phyloP scores from a whole-genome alignment of 2,329 filamentous ascomycete genomes.

The Metarhizium guizhouense region DNA sequence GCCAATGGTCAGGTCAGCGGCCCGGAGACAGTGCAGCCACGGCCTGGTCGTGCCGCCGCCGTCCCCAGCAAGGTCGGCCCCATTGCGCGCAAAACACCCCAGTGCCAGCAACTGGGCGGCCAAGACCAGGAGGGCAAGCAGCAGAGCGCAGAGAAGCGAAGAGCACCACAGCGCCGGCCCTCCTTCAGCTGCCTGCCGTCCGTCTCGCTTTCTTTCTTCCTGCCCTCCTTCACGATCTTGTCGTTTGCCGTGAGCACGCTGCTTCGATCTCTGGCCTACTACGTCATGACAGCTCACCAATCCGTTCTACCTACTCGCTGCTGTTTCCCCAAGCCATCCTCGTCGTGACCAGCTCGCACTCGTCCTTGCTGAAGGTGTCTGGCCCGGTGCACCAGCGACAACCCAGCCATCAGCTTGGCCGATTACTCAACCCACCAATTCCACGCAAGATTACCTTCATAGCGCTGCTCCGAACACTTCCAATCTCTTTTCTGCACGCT shows the following conservation, averaged over 20 bases:
- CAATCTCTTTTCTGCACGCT: background rate
- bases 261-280: constrained; percentile 3
- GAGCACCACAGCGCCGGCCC: background rate
- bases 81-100: background rate
- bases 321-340: constrained; percentile 5
- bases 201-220: constrained; percentile 1
- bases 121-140: too few species aligned
- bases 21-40: background rate
- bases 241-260: constrained; percentile 7
- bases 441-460: background rate
- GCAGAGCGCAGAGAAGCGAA: background rate
- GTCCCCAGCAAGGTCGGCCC: background rate
- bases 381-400: constrained; percentile 6
- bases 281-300: constrained; percentile 11
- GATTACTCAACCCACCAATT: constrained; percentile 6
- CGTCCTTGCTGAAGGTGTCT: background rate
- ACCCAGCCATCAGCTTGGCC: constrained; percentile 13
- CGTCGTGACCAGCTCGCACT: constrained; percentile 10
- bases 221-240: constrained; percentile 1
- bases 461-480: background rate
- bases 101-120: too few species aligned
- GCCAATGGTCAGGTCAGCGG: too few species aligned
- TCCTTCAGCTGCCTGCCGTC: constrained; percentile 5
- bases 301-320: constrained; percentile 2
- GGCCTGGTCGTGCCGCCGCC: too few species aligned